Conservation (phyloP, 2,329 filamentous ascomycete genomes). For the Beauveria bassiana region DNA sequence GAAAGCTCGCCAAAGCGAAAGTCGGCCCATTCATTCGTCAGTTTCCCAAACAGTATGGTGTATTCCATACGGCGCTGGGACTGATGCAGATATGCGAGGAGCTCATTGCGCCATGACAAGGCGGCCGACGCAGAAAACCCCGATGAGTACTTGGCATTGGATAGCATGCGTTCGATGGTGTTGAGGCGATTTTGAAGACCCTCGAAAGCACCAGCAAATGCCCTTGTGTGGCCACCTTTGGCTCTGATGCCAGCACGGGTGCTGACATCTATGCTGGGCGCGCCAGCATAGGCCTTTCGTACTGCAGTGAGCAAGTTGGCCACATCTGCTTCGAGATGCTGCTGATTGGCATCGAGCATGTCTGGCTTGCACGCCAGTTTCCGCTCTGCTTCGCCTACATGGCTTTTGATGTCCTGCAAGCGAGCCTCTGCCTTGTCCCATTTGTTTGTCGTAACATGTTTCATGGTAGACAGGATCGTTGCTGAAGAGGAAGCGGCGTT, state of each 20-base stretch:
- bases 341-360: neutral
- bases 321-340: constrained; percentile 7
- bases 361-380: neutral
- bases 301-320: neutral
- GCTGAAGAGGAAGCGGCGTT: constrained; percentile 1
- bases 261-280: neutral
- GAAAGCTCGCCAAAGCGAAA: constrained; percentile 10
- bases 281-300: neutral
- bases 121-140: constrained; percentile 3
- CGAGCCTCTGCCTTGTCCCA: constrained; percentile 9
- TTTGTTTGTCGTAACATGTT: constrained; percentile 8
- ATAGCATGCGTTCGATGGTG: constrained; percentile 10
- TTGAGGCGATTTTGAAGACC: neutral
- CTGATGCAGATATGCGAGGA: constrained; percentile 6
- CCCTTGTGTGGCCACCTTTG: neutral
- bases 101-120: constrained; percentile 5
- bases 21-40: constrained; percentile 7
- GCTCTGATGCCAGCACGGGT: neutral
- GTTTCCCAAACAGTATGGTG: constrained; percentile 2
- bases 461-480: constrained; percentile 10
- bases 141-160: constrained; percentile 6
- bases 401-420: neutral
- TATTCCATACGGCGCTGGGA: constrained; percentile 8
- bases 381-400: neutral
- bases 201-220: neutral